phyloP scores from a whole-genome alignment of 768 basidiomycete genomes.

The Cystofilobasidium ferigula region DNA sequence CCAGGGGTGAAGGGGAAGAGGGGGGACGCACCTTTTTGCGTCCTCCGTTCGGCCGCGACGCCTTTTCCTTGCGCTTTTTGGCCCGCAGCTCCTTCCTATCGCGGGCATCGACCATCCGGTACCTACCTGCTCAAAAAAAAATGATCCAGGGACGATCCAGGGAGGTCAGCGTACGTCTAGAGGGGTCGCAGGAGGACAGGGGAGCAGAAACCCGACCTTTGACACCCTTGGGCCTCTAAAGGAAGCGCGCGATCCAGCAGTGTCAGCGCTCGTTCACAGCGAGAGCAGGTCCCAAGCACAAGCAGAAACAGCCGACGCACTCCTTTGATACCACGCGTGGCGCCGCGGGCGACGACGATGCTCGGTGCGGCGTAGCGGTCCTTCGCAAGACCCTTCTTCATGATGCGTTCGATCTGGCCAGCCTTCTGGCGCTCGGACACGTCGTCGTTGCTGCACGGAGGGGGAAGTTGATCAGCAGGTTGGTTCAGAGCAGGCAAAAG shows the following conservation, averaged over 20 bases:
- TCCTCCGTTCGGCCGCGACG: conserved; percentile 42
- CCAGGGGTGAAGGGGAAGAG: no score
- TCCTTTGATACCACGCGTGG: conserved; percentile 78
- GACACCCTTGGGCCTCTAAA: conserved; percentile 69
- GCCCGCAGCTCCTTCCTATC: conserved; percentile 56
- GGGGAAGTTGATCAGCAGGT: neutral
- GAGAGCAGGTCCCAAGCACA: neutral
- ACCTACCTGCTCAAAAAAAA: conserved; percentile 48
- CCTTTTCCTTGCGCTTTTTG: conserved; percentile 66
- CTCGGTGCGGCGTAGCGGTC: conserved; percentile 52
- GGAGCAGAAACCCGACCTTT: conserved; percentile 65
- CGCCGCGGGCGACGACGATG: conserved; percentile 82
- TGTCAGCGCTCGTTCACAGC: neutral
- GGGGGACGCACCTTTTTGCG: no score
- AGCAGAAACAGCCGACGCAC: neutral
- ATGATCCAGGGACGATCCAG: neutral
- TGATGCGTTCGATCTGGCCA: conserved; percentile 77
- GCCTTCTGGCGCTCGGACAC: conserved; percentile 94
- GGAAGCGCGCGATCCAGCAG: no score
- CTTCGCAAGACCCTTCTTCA: conserved; percentile 43
- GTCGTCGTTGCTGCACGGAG: conserved; percentile 50
- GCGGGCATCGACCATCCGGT: conserved; percentile 66
- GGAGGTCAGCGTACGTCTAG: conserved; percentile 43
- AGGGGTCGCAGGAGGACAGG: neutral
- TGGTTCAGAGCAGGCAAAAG: neutral